A percentile compares a stretch with the other conserved stretches of the same genome.
These are phyloP conservation scores for Ilex aquifolium DNA, from an alignment of 257 asterid genomes.

Conservation along the genomic window DNA sequence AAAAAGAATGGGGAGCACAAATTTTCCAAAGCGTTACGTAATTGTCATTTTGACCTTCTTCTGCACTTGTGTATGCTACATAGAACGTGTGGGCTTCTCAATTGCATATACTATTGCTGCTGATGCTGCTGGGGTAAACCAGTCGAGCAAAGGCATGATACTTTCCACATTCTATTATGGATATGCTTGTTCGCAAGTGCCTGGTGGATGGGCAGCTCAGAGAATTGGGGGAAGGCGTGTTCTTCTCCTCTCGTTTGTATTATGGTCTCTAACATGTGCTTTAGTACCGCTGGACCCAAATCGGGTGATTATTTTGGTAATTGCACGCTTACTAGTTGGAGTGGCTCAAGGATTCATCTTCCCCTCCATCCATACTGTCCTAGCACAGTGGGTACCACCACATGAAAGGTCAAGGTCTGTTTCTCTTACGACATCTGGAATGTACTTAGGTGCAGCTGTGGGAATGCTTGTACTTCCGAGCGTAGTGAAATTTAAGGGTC, in stretches of 20 bases:
- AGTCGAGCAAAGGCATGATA: conserved; percentile 79
- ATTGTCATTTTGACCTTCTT: conserved; percentile 70
- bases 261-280: conserved; percentile 87
- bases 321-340: conserved; percentile 90
- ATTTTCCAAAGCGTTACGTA: conserved; percentile 58
- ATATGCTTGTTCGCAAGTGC: conserved; percentile 88
- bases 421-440: conserved; percentile 86
- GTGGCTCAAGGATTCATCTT: conserved; percentile 95
- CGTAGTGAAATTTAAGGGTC: conserved; percentile 64
- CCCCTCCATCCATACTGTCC: conserved; percentile 91
- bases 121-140: conserved; percentile 74
- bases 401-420: conserved; percentile 86
- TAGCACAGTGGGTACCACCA: conserved; percentile 98
- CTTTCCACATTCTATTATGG: conserved; percentile 89
- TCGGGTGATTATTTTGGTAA: conserved; percentile 44
- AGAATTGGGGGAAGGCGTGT: conserved; percentile 78
- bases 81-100: conserved; percentile 91
- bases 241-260: conserved; percentile 66
- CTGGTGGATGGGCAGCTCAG: conserved; percentile 99
- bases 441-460: conserved; percentile 87
- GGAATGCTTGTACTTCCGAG: conserved; percentile 83
- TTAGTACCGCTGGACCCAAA: conserved; percentile 75
- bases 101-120: conserved; percentile 91
- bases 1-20: conserved; percentile 49
- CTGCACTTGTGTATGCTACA: conserved; percentile 88